Evolutionary conservation across 2,329 filamentous ascomycete genomes (phyloP), one percentile per base, ranked within the genome.

Genomic region (Xylariales sp.): DNA sequence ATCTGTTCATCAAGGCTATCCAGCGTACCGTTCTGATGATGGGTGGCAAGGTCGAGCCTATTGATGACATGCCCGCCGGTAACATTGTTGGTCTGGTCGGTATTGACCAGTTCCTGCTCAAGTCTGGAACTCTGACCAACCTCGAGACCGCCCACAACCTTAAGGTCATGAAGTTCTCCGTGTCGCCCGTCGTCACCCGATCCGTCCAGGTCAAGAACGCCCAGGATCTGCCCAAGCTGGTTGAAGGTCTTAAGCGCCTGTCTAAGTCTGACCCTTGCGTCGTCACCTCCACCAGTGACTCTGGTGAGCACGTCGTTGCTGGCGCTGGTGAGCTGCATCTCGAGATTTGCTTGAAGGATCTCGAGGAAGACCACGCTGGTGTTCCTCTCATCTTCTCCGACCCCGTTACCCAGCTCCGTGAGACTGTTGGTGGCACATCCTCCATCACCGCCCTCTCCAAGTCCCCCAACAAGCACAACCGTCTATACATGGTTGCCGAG

Each of bases 91-190:
- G 96, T 89, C 90, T 99, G 79, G 96, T 99, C 81, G 96, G 96
- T 91, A 93, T 99, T 78, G 96, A 99, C 83, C 96, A 99, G 90
- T 99, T 98, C 93, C 89, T 99, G 89, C 94, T 99, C 88, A 99
- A 99, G 92, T 98, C 96, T 83, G 96, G 96, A 92, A 99, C 96
- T 80, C 92, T 99, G 79, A 97, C 94, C 85, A 98, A 95, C 82
- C 91, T 89, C 81, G 96, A 99, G 77, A 97, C 93, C 75, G 95
- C 96, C 82, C 96, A 99, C 92, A 99, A 99, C 91, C 87, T 99
- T 80, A 98, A 98, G 92, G 96, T 99, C 86, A 99, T 99, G 96
- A 98, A 97, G 89, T 99, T 99, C 92, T 99, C 96, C 81, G 96
- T 99, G 83, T 98, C 96, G 69, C 96, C 96, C 79, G 96, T 99